These are phyloP conservation scores for Sphaerobolus stellatus DNA, from an alignment of 1,284 basidiomycete genomes.

Conservation along the genomic window DNA sequence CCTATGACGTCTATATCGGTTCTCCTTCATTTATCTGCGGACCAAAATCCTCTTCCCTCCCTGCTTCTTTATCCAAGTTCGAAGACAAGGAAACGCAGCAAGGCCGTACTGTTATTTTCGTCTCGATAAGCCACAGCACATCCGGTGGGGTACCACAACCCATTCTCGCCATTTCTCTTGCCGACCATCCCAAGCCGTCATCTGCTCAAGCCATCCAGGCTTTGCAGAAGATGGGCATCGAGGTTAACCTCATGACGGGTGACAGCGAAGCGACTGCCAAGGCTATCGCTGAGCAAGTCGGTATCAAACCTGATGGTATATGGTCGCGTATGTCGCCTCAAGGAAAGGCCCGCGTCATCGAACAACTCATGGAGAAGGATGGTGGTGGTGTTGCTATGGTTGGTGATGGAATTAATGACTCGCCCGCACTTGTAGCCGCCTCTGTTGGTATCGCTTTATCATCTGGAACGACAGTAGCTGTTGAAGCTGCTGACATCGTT, in stretches of 20 bases:
- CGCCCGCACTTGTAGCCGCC: conserved; percentile 92
- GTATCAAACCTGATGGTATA: conserved; percentile 77
- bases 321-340: conserved; percentile 91
- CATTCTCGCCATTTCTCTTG: conserved; percentile 72
- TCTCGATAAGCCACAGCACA: conserved; percentile 53
- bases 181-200: conserved; percentile 82
- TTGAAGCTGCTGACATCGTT: conserved; percentile 97
- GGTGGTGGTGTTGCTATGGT: conserved; percentile 88
- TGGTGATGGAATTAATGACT: conserved; percentile 99
- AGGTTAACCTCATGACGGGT: conserved; percentile 90
- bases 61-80: conserved; percentile 60
- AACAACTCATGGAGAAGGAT: conserved; percentile 72
- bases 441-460: conserved; percentile 96
- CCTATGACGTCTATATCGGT: conserved; percentile 69
- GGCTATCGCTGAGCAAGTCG: conserved; percentile 85
- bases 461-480: conserved; percentile 93
- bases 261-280: conserved; percentile 81
- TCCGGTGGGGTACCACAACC: conserved; percentile 39
- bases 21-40: conserved; percentile 68
- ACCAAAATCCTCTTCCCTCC: conserved; percentile 40
- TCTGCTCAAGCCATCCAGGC: conserved; percentile 79
- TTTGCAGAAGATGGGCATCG: conserved; percentile 82
- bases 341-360: conserved; percentile 83
- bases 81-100: conserved; percentile 62
- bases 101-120: conserved; percentile 86